These are phyloP conservation scores for Croton laevigatus DNA, from an alignment of 441 rosid species.

Conservation along the genomic window DNA sequence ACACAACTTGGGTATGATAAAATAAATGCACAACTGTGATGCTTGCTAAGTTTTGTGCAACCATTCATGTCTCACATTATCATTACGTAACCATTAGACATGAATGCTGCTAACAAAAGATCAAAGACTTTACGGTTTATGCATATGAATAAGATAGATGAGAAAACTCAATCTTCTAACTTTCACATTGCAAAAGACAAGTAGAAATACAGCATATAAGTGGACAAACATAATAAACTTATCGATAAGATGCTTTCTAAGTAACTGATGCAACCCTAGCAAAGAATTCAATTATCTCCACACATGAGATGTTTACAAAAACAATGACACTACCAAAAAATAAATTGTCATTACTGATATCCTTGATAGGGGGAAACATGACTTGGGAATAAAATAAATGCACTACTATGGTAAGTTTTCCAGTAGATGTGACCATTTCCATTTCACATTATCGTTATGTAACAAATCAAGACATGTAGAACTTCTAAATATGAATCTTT, in stretches of 20 bases:
- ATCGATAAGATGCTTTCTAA: not conserved
- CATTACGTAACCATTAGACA: not conserved
- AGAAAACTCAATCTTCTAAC: not conserved
- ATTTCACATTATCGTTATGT: conserved; percentile 2
- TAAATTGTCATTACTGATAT: not conserved
- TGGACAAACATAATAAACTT: not conserved
- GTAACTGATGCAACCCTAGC: not conserved
- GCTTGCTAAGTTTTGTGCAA: not conserved
- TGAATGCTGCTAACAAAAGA: not conserved
- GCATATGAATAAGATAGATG: not conserved
- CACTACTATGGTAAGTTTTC: not conserved
- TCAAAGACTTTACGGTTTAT: not conserved
- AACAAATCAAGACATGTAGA: not conserved
- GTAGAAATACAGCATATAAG: not conserved
- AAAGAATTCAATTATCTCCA: not conserved
- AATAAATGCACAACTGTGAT: not conserved
- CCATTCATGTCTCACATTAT: not conserved
- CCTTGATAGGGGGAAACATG: not conserved
- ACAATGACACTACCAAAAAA: not conserved
- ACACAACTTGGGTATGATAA: not conserved
- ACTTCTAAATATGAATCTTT: not conserved
- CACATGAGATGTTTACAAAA: not conserved
- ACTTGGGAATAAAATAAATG: not conserved
- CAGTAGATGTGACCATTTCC: not conserved
- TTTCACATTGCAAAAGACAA: not conserved